Base-by-base conservation (phyloP, 1,284 basidiomycete species). In the Cryptococcus sp. region DNA sequence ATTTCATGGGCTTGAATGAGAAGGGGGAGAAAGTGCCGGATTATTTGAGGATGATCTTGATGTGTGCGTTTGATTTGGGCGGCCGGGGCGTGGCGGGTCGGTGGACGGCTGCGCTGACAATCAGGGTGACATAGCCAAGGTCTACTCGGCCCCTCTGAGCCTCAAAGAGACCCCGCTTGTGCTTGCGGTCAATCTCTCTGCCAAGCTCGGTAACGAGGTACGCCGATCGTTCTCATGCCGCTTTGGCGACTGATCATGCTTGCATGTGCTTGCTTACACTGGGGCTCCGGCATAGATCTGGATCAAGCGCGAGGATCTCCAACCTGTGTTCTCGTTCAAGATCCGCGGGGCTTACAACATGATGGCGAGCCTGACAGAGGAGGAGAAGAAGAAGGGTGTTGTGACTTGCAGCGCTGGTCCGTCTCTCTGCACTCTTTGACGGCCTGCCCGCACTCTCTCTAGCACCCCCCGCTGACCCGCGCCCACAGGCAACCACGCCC, bases 291-390 rank as follows among this genome's bases (percentile, higher is more conserved):
- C 16, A 18, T 42, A 75, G 68, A 88, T 99, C 75, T 91, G 88
- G 83, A 83, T 99, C 60, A 99, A 99, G 81, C 85, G 96, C 42
- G 96, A 98, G 79, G 96, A 98, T 68, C 76, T 96, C 84, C 96
- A 98, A 60, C 91, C 97, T 63, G 96, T 99, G 16, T 99, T 98
- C 77, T 92, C 89, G 73, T 99, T 99, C 86, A 99, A 99, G 75
- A 92, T 96, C 55, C 82, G 96, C 8, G 96, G 96, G 23, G 96
- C 96, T 18, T 98, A 96, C 82, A 99, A 99, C 78, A 91, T 98
- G 76, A 99, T 99, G 96, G 90, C 91, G 6, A 85, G 85, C 76
- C 80, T 99, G 45, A 82, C 82, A 11, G 85, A 88, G 23, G 91
- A 93, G 57, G 93, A 98, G 68, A 84, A 93, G 63, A 92, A 91